A percentile compares a stretch with the other conserved stretches of the same genome.
Conservation (phyloP, 2,329 filamentous ascomycete species). For the Gaeumannomyces tritici region DNA sequence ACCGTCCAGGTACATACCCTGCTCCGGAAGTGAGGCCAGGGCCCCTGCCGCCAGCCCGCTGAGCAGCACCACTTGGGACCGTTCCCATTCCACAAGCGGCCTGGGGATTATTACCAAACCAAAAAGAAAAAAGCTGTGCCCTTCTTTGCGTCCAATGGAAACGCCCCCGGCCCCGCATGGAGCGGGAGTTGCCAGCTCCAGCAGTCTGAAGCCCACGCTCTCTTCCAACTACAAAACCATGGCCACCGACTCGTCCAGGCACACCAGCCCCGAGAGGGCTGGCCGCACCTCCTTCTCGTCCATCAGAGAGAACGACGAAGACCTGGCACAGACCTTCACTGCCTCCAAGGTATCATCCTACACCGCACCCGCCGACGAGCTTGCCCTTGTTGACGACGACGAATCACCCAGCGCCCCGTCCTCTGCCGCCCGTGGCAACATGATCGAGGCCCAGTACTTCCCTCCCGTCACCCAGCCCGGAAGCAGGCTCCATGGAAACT, state of each 20-base stretch:
- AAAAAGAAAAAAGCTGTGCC: background rate
- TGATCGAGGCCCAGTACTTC: conserved; percentile 35
- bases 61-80: background rate
- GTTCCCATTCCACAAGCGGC: background rate
- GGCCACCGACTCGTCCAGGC: conserved; percentile 8
- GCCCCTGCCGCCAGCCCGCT: background rate
- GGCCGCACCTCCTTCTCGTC: conserved; percentile 51
- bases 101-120: background rate
- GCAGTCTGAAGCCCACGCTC: background rate
- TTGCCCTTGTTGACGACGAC: conserved; percentile 43
- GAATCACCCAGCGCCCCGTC: conserved; percentile 25
- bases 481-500: conserved; percentile 48
- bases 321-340: conserved; percentile 53
- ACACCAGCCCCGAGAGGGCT: conserved; percentile 22
- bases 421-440: conserved; percentile 10
- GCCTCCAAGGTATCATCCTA: conserved; percentile 54
- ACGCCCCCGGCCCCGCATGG: background rate
- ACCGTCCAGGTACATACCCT: background rate
- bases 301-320: conserved; percentile 49
- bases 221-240: conserved; percentile 16
- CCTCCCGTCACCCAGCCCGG: conserved; percentile 44
- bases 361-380: conserved; percentile 32
- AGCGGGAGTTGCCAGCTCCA: background rate
- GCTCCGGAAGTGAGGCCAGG: background rate
- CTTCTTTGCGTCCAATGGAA: background rate